phyloP scores from a whole-genome alignment of 2,329 filamentous ascomycete species.

The Fusarium dlaminii region DNA sequence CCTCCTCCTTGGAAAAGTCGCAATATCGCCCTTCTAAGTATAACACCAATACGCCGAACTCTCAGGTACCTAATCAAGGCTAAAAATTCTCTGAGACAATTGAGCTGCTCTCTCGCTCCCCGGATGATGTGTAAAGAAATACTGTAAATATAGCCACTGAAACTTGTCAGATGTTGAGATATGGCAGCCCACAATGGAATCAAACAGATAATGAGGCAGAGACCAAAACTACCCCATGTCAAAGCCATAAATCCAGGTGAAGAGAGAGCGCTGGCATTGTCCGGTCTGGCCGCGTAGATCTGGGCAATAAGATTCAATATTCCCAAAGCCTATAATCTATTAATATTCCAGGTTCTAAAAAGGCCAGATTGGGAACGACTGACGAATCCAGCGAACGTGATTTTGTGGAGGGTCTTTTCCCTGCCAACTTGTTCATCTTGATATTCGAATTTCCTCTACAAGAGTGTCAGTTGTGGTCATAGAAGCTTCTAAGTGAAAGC shows the following conservation, averaged over 20 bases:
- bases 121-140: too few species aligned
- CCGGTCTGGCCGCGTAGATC: not conserved
- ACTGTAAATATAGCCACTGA: not conserved
- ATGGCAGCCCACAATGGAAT: not conserved
- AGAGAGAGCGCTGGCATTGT: not conserved
- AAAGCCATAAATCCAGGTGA: not conserved
- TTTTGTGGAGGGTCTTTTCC: not conserved
- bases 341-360: not conserved
- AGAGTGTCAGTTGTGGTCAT: not conserved
- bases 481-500: too few species aligned
- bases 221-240: not conserved
- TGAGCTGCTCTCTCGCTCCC: not conserved
- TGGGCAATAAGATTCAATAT: not conserved
- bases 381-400: not conserved
- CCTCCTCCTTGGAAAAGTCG: not conserved
- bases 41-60: not conserved
- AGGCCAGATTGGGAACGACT: not conserved
- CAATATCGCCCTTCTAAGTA: not conserved
- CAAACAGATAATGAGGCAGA: not conserved
- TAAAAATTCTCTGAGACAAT: not conserved
- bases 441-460: not conserved
- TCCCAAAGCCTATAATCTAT: not conserved
- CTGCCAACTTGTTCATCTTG: not conserved
- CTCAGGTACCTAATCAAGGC: not conserved
- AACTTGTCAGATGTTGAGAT: not conserved